Evolutionary conservation across 192 early-diverging fungal genomes (phyloP).

Genomic region (Diversispora epigaea): DNA sequence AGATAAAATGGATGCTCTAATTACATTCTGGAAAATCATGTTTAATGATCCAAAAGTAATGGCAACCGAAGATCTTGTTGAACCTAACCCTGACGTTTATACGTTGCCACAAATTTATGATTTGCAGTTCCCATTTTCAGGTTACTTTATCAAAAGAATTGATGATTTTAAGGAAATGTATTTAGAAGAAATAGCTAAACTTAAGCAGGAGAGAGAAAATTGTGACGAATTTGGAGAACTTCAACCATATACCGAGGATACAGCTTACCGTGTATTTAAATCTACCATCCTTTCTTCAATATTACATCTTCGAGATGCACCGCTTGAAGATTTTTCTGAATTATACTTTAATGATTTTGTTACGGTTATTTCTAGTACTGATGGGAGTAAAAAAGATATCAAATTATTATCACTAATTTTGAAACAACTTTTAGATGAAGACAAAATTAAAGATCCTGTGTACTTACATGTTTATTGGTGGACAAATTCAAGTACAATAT

Average conservation of each 20-base stretch:
- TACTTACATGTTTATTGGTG: constrained; percentile 25
- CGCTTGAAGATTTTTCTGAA: neutral
- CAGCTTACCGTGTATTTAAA: neutral
- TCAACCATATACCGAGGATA: neutral
- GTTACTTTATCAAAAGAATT: constrained; percentile 28
- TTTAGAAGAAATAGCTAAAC: constrained; percentile 4
- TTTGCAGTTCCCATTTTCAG: constrained; percentile 28
- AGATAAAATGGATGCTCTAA: neutral
- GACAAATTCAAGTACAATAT: constrained; percentile 8
- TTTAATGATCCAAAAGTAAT: constrained; percentile 14
- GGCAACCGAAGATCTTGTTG: neutral
- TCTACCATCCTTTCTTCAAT: neutral
- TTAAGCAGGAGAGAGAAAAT: constrained; percentile 6
- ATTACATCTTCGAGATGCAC: neutral
- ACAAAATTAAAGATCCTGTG: constrained; percentile 19
- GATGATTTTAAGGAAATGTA: constrained; percentile 13
- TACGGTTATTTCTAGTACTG: neutral
- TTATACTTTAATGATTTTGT: constrained; percentile 33
- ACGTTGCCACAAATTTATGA: neutral
- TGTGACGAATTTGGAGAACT: constrained; percentile 1
- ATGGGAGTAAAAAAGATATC: neutral
- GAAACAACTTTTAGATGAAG: neutral
- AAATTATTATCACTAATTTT: constrained; percentile 5
- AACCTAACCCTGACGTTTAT: constrained; percentile 31
- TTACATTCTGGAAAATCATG: constrained; percentile 28